Evolutionary conservation across 768 basidiomycete species (phyloP), one percentile per base, ranked within the genome.

Genomic region (Agaricus subrufescens): DNA sequence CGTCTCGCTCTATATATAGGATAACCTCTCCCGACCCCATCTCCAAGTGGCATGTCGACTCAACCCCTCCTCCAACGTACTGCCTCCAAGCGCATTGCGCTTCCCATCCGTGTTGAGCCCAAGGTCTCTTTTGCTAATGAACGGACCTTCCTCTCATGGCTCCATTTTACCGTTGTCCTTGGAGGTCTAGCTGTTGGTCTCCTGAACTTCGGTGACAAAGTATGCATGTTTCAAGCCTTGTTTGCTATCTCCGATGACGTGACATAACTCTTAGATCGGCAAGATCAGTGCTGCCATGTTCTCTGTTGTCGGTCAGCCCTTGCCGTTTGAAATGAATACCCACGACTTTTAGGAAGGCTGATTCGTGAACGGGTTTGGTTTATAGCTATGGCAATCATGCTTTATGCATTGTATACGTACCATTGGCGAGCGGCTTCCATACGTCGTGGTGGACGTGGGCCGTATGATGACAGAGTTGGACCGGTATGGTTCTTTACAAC

Each of bases 201-300:
- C 56, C 78, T 99, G 64, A 99, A 99, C 72, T 99, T 99, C 76
- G 97, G 97, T 58, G 97, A 98, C 71, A 91, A 91, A 75, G 94
- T 88, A 57, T 58, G 76, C 65, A n/a, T 46, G 25, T 57, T 50
- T 26, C n/a, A 30, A 51, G 60, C 50, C 58, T 42, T 19, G 7
- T 34, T 34, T 34, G 34, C 34, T 8, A 14, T 42, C 6, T 12
- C 12, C 12, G 8, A 42, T 19, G 19, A 2, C 10, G 3, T 2
- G 12, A 14, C 40, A 12, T 25, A 34, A 6, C 25, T 30, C 27
- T 30, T 23, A 66, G 92, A 86, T 98, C 57, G 94, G 96, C 45
- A 94, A 87, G 74, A 96, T 98, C 58, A 93, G 91, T 63, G 96
- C 96, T 19, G 94, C 87, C 10, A 87, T 98, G 89, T 98, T 97